Percentiles rank a stretch among this genome's conserved stretches.
phyloP scores from a whole-genome alignment of 1,139 yeast species.

The Chernovozyma sophiae-reginae region DNA sequence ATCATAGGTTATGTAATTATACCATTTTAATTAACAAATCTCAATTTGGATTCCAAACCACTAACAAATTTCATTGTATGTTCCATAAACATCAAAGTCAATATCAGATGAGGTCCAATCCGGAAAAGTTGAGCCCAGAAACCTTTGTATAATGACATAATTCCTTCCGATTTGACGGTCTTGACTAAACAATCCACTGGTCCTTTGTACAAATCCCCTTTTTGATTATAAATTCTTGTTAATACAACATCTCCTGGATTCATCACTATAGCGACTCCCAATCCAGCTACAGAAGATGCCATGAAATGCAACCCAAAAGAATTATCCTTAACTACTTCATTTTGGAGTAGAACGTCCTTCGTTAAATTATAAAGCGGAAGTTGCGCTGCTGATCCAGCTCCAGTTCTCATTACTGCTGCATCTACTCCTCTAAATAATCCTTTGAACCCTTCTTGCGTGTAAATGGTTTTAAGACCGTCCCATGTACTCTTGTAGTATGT shows the following conservation, averaged over 20 bases:
- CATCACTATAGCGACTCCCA: slow-evolving; percentile 94
- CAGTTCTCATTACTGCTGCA: slow-evolving; percentile 91
- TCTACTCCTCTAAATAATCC: slow-evolving; percentile 91
- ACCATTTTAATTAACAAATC: too few relatives aligned
- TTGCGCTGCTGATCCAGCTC: slow-evolving; percentile 94
- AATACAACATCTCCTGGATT: slow-evolving; percentile 95
- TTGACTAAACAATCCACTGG: slow-evolving; percentile 85
- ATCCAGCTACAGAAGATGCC: slow-evolving; percentile 78
- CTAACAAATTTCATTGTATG: slow-evolving; percentile 71
- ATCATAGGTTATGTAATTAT: too few relatives aligned
- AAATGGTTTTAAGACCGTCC: slow-evolving; percentile 66
- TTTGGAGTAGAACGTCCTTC: slow-evolving; percentile 51
- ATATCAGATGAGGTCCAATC: slow-evolving; percentile 91
- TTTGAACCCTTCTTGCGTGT: slow-evolving; percentile 61
- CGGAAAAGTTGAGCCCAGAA: slow-evolving; percentile 89
- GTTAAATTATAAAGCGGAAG: slow-evolving; percentile 86
- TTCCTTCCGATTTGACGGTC: slow-evolving; percentile 81
- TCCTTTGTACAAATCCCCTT: slow-evolving; percentile 79
- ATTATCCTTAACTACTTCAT: slow-evolving; percentile 49
- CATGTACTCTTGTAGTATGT: slow-evolving; percentile 71
- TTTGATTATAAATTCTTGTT: slow-evolving; percentile 93
- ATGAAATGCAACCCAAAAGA: slow-evolving; percentile 70
- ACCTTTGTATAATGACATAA: slow-evolving; percentile 86
- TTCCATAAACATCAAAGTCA: slow-evolving; percentile 92
- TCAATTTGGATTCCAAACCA: slow-evolving; percentile 40